These are phyloP conservation scores for Teratosphaeria destructans DNA, from an alignment of 2,329 filamentous ascomycete species.

Conservation along the genomic window DNA sequence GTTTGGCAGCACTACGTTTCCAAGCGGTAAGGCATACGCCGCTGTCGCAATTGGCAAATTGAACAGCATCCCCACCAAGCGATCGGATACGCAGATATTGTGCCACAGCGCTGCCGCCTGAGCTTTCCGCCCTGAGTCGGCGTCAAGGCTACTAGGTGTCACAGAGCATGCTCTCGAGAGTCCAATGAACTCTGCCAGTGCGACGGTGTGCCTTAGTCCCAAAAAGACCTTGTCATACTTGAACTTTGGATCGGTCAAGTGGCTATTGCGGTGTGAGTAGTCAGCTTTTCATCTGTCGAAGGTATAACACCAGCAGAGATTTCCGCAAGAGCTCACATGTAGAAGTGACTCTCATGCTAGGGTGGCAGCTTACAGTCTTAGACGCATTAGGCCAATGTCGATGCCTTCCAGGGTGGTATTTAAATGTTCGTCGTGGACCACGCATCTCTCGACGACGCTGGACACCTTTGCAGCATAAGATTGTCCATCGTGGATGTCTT, in stretches of 20 bases:
- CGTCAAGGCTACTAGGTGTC: background rate
- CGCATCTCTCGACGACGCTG: constrained; percentile 1
- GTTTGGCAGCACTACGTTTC: background rate
- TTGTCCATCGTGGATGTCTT: background rate
- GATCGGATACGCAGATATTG: constrained; percentile 2
- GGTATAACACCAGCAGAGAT: background rate
- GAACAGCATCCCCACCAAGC: constrained; percentile 6
- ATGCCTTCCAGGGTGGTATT: constrained; percentile 3
- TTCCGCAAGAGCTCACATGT: background rate
- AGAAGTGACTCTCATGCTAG: background rate
- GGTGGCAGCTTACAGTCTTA: constrained; percentile 3
- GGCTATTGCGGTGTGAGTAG: constrained; percentile 9
- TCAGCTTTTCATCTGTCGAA: background rate
- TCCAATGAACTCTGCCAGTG: constrained; percentile 28
- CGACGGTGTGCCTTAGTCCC: constrained; percentile 23
- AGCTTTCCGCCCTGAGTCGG: background rate
- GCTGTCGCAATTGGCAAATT: constrained; percentile 4
- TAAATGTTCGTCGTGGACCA: constrained; percentile 2
- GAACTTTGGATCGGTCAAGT: constrained; percentile 24
- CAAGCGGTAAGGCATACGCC: constrained; percentile 1
- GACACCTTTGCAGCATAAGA: background rate
- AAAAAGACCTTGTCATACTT: constrained; percentile 24
- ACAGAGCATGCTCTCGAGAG: constrained; percentile 8
- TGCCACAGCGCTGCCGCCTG: background rate
- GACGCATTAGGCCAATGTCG: constrained; percentile 1